These are phyloP conservation scores for Colletotrichum caudatum DNA, from an alignment of 2,329 filamentous ascomycete species.

Conservation along the genomic window DNA sequence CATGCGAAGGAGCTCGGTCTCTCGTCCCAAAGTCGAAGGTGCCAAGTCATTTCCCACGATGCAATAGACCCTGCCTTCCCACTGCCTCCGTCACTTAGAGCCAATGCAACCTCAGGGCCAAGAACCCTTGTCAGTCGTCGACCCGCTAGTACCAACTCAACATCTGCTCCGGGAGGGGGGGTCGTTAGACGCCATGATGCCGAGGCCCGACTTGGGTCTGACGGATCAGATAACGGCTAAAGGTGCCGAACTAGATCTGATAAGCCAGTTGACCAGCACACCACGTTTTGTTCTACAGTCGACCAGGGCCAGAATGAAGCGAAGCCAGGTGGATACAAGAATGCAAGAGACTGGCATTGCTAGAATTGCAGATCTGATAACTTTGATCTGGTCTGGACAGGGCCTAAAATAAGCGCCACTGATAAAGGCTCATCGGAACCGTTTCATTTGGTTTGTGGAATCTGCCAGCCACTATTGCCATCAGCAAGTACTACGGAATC, in stretches of 20 bases:
- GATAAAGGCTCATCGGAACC: neutral
- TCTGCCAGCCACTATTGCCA: neutral
- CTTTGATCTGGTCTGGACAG: slow-evolving; percentile 18
- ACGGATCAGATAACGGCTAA: slow-evolving; percentile 36
- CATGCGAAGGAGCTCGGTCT: slow-evolving; percentile 15
- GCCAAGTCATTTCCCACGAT: slow-evolving; percentile 27
- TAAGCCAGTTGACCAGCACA: slow-evolving; percentile 24
- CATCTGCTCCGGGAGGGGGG: slow-evolving; percentile 22
- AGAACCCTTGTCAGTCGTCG: slow-evolving; percentile 11
- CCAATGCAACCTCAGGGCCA: slow-evolving; percentile 26
- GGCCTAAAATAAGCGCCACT: neutral
- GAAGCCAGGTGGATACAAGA: slow-evolving; percentile 19
- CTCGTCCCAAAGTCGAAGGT: slow-evolving; percentile 9
- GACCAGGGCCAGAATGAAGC: slow-evolving; percentile 10
- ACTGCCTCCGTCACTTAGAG: slow-evolving; percentile 13
- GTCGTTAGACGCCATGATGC: neutral
- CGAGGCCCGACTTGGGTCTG: slow-evolving; percentile 8
- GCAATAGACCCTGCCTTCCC: slow-evolving; percentile 18
- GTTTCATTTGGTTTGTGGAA: neutral
- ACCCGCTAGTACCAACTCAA: slow-evolving; percentile 23
- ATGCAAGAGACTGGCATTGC: neutral
- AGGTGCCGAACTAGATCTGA: slow-evolving; percentile 25
- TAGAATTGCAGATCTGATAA: slow-evolving; percentile 37
- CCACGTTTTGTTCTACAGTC: neutral
- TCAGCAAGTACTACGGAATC: neutral